Evolutionary conservation across 2,329 filamentous ascomycete species (phyloP).

Genomic region (Sphaerulina vaccinii): DNA sequence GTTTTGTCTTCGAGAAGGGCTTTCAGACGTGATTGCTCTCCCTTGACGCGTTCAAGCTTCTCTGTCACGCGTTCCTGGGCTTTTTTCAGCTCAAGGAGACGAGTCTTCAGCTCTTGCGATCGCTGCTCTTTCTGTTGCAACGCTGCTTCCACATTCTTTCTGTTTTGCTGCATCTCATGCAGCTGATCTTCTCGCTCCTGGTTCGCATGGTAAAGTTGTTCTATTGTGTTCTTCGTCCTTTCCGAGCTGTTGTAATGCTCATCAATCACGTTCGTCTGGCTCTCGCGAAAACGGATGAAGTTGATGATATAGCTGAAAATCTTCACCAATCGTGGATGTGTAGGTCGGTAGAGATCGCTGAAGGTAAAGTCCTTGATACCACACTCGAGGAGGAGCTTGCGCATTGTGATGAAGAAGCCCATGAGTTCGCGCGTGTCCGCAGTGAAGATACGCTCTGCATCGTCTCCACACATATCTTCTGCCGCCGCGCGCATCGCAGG

Average conservation of each 20-base stretch:
- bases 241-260: conserved; percentile 91
- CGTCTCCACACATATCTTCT: conserved; percentile 81
- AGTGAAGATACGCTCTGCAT: conserved; percentile 73
- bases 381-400: conserved; percentile 76
- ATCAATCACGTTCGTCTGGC: conserved; percentile 84
- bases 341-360: conserved; percentile 85
- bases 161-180: conserved; percentile 75
- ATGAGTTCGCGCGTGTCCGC: conserved; percentile 89
- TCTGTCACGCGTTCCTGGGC: conserved; percentile 81
- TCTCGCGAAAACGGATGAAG: conserved; percentile 95
- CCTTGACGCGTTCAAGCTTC: conserved; percentile 77
- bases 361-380: conserved; percentile 93
- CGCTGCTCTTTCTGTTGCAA: conserved; percentile 80
- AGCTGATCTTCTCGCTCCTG: conserved; percentile 79
- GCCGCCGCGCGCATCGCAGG: conserved; percentile 92
- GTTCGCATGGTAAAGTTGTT: conserved; percentile 80
- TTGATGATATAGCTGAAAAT: conserved; percentile 99
- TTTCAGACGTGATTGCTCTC: conserved; percentile 75
- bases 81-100: conserved; percentile 74
- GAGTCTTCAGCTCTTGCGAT: conserved; percentile 83
- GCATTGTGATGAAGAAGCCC: conserved; percentile 88
- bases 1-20: conserved; percentile 69
- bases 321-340: conserved; percentile 83
- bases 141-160: conserved; percentile 75
- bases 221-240: conserved; percentile 80